phyloP scores from a whole-genome alignment of 2,329 filamentous ascomycete genomes.

The Ascochyta clinopodiicola region DNA sequence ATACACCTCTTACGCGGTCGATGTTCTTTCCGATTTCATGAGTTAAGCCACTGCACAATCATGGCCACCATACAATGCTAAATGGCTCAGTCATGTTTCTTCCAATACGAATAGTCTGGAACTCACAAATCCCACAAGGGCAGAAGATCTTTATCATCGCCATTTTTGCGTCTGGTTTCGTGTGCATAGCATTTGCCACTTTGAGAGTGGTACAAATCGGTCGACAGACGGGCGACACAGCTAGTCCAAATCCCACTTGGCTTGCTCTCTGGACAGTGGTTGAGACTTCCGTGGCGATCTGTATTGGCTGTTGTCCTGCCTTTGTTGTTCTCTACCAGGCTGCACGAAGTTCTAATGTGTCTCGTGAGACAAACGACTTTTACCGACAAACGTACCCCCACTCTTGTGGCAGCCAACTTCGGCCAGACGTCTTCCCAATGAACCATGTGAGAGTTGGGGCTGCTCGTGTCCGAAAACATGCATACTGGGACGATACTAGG shows the following conservation, averaged over 20 bases:
- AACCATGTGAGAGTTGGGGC: background rate
- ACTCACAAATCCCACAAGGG: slow-evolving; percentile 40
- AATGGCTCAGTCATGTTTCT: slow-evolving; percentile 44
- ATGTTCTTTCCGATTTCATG: slow-evolving; percentile 47
- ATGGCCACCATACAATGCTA: background rate
- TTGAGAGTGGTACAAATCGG: slow-evolving; percentile 44
- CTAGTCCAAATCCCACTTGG: slow-evolving; percentile 41
- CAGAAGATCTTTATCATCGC: slow-evolving; percentile 46
- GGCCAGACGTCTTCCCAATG: slow-evolving; percentile 1
- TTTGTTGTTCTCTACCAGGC: slow-evolving; percentile 27
- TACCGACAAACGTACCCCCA: slow-evolving; percentile 15
- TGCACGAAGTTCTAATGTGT: slow-evolving; percentile 13
- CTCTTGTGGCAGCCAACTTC: background rate
- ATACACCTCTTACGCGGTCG: slow-evolving; percentile 47
- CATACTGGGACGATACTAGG: slow-evolving; percentile 16
- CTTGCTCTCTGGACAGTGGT: slow-evolving; percentile 46
- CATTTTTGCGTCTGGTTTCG: slow-evolving; percentile 31
- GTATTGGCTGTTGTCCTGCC: slow-evolving; percentile 33
- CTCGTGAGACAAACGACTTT: slow-evolving; percentile 21
- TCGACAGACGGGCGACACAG: slow-evolving; percentile 26
- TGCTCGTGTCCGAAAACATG: background rate
- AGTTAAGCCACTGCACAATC: slow-evolving; percentile 29
- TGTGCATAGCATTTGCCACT: slow-evolving; percentile 32
- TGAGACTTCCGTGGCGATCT: slow-evolving; percentile 41
- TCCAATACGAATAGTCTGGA: slow-evolving; percentile 47